Base-by-base conservation (phyloP, 345 rosid genomes). In the Pistacia atlantica region DNA sequence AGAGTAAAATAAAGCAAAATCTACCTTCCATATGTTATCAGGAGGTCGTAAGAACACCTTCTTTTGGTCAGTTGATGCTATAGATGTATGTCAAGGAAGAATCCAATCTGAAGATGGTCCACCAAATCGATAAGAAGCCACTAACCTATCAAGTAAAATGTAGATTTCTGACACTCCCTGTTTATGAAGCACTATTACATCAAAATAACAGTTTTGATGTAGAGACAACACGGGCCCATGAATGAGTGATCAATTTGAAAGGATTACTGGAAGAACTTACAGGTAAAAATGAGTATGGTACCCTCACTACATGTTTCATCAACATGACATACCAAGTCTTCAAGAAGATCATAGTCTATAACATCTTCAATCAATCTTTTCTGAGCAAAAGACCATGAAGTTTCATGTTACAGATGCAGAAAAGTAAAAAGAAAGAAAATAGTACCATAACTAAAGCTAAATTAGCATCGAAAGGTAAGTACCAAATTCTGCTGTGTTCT, bases 321-420 rank as follows among this genome's bases (percentile, higher is more conserved):
- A 74, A 95, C 83, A 83, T 92, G 84, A 80, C 90, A 89, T 48
- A 93, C 86, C 84, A 95, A 86, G 81, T 95, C 97, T 89, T 93
- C 98, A 76, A 92, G 92, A 69, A 95, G 91, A 73, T 95, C 98
- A 76, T 88, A 95, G 83, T 95, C 98, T 78, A 91, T 92, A 38
- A 83, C 77, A 76, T 90, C 95, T 83, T 92, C 97, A 81, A 93
- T 89, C 84, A 93, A 86, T 80, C 85, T 88, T 93, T 84, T 89
- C 98, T 94, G 92, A 28, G 67, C 63, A 22, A 74, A 64, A 81
- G 71, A 69, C 78, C 64, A 48, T 20, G 46, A 14, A 46, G 37
- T 57, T 59, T 64, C 42, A 65, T 17, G 80, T 35, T 37, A 76
- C 38, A 78, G 64, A 75, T 78, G 17, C 54, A 62, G 66, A 28